Evolutionary conservation across 352 stramenopile genomes (phyloP).

Genomic region (Phytophthora macrochlamydospora): DNA sequence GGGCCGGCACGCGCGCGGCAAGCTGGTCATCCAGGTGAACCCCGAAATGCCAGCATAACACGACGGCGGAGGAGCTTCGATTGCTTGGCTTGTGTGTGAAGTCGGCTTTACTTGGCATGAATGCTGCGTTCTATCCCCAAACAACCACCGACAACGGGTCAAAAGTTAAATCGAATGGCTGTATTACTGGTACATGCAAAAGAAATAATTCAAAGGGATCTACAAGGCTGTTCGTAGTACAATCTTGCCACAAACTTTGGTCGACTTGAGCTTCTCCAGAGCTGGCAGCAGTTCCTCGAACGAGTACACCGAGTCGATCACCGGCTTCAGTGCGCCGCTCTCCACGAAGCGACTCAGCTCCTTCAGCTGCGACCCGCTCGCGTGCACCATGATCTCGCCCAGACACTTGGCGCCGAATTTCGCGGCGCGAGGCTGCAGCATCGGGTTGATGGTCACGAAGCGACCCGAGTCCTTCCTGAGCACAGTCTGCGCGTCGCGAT

Average conservation of each 20-base stretch:
- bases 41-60: constrained; percentile 11
- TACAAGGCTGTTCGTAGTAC: constrained; percentile 40
- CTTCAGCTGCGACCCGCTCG: constrained; percentile 39
- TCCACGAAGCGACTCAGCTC: constrained; percentile 40
- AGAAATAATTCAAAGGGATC: neutral
- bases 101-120: no score
- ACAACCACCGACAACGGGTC: no score
- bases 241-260: constrained; percentile 54
- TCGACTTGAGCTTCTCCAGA: constrained; percentile 49
- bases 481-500: constrained; percentile 31
- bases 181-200: constrained; percentile 39
- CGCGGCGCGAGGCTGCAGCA: constrained; percentile 36
- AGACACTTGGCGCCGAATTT: constrained; percentile 45
- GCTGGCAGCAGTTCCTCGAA: constrained; percentile 48
- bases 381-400: constrained; percentile 32
- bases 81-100: neutral
- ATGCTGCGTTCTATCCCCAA: no score
- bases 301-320: constrained; percentile 42
- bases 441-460: constrained; percentile 37
- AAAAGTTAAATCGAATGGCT: neutral
- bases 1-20: constrained; percentile 48
- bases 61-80: neutral
- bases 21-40: constrained; percentile 50
- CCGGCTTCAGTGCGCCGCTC: constrained; percentile 29
- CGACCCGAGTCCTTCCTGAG: constrained; percentile 33